Base-by-base conservation (phyloP, 805 yeast species). In the Saturnispora mendoncae region DNA sequence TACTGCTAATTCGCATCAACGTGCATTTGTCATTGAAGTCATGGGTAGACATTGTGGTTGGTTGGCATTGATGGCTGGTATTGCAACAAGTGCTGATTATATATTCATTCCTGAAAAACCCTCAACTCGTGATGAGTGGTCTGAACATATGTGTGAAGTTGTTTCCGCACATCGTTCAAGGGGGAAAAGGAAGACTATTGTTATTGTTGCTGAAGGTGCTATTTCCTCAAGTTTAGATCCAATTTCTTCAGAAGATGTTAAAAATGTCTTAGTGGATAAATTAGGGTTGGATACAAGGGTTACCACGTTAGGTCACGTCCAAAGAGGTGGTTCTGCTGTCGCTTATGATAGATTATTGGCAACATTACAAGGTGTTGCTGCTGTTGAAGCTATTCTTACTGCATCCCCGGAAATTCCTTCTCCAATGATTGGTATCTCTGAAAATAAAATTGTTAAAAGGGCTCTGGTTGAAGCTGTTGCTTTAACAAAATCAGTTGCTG, bases 1-100 rank as follows among this genome's bases (percentile, higher is more conserved):
- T 19, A 83, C 94, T 19, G 94, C 94, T 19, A 73, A 74, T 39
- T 81, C 88, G 1, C 94, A 83, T 59, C 80, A 86, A 24, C 67
- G 94, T 57, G 92, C 90, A 4, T 83, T 83, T 54, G 84, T 83
- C 31, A 78, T 83, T 32, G 94, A 83, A 64, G 94, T 83, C 15
- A 83, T 83, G 94, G 94, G 94, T 46, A 71, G 94, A 62, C 87
- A 83, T 59, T 83, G 94, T 67, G 94, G 94, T 48, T 83, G 94
- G 94, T 68, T 83, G 48, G 90, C 84, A 1, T 65, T 83, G 47
- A 76, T 81, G 82, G 78, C 90, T 14, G 94, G 92, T 49, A 69
- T 83, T 45, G 74, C 86, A 12, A 77, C 86, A 13, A 76, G 87
- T 48, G 90, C 94, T 2, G 94, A 83, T 60, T 83, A 73, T 53